These are phyloP conservation scores for Neurospora sp. DNA, from an alignment of 495 filamentous ascomycete species.

Conservation along the genomic window DNA sequence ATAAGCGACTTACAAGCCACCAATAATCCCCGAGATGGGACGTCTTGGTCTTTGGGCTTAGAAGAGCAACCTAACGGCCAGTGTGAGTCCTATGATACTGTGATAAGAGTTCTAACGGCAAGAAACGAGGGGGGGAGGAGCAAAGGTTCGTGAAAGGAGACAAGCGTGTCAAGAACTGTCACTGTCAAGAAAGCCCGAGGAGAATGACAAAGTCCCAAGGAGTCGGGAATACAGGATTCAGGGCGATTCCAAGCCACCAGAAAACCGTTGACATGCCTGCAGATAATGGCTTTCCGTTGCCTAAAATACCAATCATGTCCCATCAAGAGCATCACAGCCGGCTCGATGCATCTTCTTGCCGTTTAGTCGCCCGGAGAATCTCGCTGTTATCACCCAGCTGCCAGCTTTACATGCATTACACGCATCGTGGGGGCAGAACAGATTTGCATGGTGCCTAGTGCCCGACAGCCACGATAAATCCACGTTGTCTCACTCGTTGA, in stretches of 20 bases:
- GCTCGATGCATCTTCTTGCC: not conserved
- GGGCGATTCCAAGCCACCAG: not conserved
- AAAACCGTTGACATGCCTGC: not conserved
- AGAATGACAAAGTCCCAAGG: not conserved
- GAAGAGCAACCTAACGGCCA: not conserved
- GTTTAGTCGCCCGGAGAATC: not conserved
- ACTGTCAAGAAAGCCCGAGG: not conserved
- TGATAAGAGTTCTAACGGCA: not conserved
- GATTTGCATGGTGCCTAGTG: not conserved
- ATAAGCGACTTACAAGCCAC: not conserved
- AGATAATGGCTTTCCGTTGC: not conserved
- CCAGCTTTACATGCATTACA: not conserved
- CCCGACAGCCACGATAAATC: not conserved
- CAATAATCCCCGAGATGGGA: not conserved
- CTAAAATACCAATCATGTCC: not conserved
- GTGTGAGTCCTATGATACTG: not conserved
- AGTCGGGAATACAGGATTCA: not conserved
- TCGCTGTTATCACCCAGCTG: not conserved
- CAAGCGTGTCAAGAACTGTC: not conserved
- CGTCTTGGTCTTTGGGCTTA: not conserved
- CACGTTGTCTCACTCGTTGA: not conserved
- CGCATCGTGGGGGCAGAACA: not conserved
- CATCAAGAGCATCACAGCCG: not conserved
- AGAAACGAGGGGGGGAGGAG: not conserved
- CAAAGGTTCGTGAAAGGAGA: not conserved